Evolutionary conservation across 176 grass and related monocot species (phyloP).

Genomic region (Cenchrus purpureus): DNA sequence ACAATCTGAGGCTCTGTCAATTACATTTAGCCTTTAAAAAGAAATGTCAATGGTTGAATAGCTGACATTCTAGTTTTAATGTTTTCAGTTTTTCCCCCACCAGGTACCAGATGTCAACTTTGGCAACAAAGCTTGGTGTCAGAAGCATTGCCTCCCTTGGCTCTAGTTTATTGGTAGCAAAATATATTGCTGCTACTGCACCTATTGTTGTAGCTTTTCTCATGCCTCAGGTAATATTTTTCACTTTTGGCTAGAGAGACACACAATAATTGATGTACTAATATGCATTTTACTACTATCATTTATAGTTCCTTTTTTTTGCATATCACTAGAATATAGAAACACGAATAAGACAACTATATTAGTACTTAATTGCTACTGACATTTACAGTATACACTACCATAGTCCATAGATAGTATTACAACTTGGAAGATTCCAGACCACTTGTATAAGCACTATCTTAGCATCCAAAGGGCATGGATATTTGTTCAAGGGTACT

Average conservation of each 20-base stretch:
- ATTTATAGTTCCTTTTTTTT: neutral
- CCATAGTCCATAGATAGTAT: neutral
- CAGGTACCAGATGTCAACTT: no score
- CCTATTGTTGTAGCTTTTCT: slow-evolving; percentile 70
- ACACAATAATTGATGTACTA: neutral
- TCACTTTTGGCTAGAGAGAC: slow-evolving; percentile 21
- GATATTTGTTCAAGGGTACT: neutral
- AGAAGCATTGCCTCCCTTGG: no score
- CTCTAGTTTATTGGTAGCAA: no score
- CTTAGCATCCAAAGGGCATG: neutral
- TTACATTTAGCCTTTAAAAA: no score
- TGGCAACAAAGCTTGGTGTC: no score
- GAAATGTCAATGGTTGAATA: no score
- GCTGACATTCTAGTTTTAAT: no score
- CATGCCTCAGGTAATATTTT: slow-evolving; percentile 77
- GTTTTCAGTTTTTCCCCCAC: no score
- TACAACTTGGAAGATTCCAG: neutral
- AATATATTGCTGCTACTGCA: slow-evolving; percentile 38
- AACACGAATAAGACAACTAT: neutral
- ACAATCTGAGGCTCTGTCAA: no score
- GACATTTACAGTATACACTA: neutral
- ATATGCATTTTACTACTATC: neutral
- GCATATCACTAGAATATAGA: neutral
- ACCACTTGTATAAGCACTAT: neutral
- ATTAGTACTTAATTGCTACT: neutral